Evolutionary conservation across 2,329 filamentous ascomycete genomes (phyloP), one percentile per base, ranked within the genome.

Genomic region (Alternaria sp.): DNA sequence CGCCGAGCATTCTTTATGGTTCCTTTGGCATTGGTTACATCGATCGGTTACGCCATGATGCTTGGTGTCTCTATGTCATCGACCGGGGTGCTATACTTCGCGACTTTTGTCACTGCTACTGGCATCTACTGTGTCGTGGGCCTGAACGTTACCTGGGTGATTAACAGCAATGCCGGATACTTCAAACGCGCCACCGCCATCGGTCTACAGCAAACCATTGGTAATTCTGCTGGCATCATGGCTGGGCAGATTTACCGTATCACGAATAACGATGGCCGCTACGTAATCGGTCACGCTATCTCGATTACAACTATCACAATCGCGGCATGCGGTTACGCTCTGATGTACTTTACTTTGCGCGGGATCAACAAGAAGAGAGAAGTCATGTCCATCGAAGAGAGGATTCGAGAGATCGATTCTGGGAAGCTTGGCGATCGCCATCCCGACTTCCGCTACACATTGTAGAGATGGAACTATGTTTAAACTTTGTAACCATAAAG

Each of bases 381-480:
- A 4, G 32, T 6, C 12, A 36, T 36, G 14, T 36, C 32, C 32
- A 36, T 36, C 6, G 32, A 36, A 12, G 32, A 36, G 32, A 36
- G 32, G 14, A 12, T 36, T 36, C 32, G 32, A 36, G 32, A 36
- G 32, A 36, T 36, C 12, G 32, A 36, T 12, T 36, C 32, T 36
- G 32, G 32, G 12, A 78, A 81, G 49, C 67, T 86, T n/a, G 85
- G 85, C 0, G 82, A 83, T 65, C 70, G 76, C 30, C 84, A 86
- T 69, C 84, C 85, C 2, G 79, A 81, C 30, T 86, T 85, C 69
- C 79, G 81, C 38, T 86, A 65, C 38, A 67, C 57, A 12, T 59
- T 57, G 52, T 62, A 60, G 20, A 34, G 28, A 30, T 14, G 18
- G 16, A 48, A 25, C 14, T 22, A 38, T 38, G 36, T 18, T 18